Conservation (phyloP, 129 eudicot species). For the Saposhnikovia divaricata region DNA sequence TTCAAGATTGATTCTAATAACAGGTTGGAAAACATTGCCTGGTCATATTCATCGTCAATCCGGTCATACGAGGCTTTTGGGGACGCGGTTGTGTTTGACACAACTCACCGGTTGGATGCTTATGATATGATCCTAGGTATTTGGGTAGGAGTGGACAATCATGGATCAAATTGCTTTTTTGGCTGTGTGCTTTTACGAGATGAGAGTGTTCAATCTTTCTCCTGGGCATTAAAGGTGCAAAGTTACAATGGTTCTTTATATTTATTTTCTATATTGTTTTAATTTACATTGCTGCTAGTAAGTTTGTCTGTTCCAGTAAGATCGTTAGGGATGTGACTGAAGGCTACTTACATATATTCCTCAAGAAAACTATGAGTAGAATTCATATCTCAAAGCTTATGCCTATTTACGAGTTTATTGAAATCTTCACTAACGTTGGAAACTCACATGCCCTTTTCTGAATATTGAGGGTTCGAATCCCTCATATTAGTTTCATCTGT, state of each 20-base stretch:
- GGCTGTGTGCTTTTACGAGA: constrained; percentile 71
- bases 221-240: constrained; percentile 82
- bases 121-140: constrained; percentile 84
- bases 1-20: constrained; percentile 66
- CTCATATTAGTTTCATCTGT: background rate
- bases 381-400: background rate
- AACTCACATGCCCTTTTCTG: background rate
- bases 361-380: background rate
- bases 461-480: background rate
- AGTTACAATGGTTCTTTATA: constrained; percentile 4
- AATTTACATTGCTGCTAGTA: background rate
- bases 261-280: background rate
- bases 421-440: no score
- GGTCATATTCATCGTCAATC: constrained; percentile 70
- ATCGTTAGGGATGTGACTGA: background rate
- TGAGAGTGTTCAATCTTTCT: constrained; percentile 65
- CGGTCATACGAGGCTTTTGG: constrained; percentile 58
- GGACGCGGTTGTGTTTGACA: constrained; percentile 68
- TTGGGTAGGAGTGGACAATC: constrained; percentile 80
- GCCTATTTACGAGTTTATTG: background rate
- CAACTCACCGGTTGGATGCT: constrained; percentile 78
- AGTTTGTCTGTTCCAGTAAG: background rate
- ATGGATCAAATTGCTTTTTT: constrained; percentile 68
- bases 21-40: constrained; percentile 72
- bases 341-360: background rate